Percentiles rank a stretch among this genome's conserved stretches.
These are phyloP conservation scores for Leccinum rimulosum DNA, from an alignment of 768 basidiomycete genomes.

Conservation along the genomic window DNA sequence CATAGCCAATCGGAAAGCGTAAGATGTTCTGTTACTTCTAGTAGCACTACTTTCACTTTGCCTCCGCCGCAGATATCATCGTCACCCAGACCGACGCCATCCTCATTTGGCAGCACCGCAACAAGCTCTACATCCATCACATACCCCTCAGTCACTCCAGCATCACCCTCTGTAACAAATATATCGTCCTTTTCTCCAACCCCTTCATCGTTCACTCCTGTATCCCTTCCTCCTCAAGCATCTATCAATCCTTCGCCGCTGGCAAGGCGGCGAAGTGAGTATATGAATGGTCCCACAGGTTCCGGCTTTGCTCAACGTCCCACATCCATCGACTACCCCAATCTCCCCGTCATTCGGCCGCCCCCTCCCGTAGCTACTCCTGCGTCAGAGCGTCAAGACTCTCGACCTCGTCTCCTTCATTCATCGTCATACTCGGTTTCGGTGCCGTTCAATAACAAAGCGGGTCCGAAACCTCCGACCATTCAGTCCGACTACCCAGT, in stretches of 20 bases:
- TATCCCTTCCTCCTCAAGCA: constrained; percentile 75
- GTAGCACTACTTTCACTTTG: constrained; percentile 14
- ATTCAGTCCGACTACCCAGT: constrained; percentile 79
- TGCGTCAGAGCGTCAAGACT: constrained; percentile 72
- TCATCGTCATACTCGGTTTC: constrained; percentile 36
- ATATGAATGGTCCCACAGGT: constrained; percentile 71
- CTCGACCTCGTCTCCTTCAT: constrained; percentile 51
- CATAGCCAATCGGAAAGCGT: constrained; percentile 53
- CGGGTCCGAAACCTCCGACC: constrained; percentile 58
- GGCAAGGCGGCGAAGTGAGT: constrained; percentile 71
- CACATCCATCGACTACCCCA: constrained; percentile 75
- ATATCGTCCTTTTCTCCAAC: constrained; percentile 41
- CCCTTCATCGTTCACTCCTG: constrained; percentile 37
- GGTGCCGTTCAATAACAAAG: constrained; percentile 14
- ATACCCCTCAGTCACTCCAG: constrained; percentile 48
- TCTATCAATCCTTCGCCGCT: constrained; percentile 80
- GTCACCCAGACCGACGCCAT: constrained; percentile 33
- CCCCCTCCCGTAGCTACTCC: constrained; percentile 78
- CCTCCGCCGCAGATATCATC: constrained; percentile 33
- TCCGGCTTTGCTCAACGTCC: constrained; percentile 45
- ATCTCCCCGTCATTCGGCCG: constrained; percentile 66
- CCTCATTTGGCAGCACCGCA: constrained; percentile 38
- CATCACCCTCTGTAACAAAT: constrained; percentile 36
- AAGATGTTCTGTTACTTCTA: constrained; percentile 15
- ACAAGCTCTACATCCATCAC: constrained; percentile 42